Evolutionary conservation across 371 early-diverging fungal genomes (phyloP).

Genomic region (Lichtheimia corymbifera): DNA sequence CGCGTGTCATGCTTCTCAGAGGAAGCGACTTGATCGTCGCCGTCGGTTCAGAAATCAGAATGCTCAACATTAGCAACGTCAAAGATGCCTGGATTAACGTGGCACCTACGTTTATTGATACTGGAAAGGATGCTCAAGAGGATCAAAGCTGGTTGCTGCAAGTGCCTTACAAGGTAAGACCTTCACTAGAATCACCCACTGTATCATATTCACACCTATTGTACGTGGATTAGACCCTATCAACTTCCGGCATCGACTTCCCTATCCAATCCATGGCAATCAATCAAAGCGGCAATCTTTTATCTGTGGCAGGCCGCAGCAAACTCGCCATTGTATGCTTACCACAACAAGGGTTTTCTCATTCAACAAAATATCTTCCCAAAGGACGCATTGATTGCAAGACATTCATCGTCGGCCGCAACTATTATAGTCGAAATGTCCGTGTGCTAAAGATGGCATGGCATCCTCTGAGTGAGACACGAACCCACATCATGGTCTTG

Average conservation of each 20-base stretch:
- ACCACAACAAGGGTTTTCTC: conserved; percentile 28
- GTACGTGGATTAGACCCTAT: conserved; percentile 23
- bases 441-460: conserved; percentile 33
- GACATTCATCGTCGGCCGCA: conserved; percentile 16
- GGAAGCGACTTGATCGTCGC: conserved; percentile 45
- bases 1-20: conserved; percentile 32
- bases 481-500: conserved; percentile 40
- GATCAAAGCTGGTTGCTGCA: conserved; percentile 30
- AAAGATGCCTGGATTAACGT: conserved; percentile 43
- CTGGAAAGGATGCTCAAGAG: background rate
- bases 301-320: conserved; percentile 33
- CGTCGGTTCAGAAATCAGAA: conserved; percentile 33
- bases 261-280: conserved; percentile 26
- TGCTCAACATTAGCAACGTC: conserved; percentile 32
- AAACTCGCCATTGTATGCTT: conserved; percentile 32
- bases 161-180: conserved; percentile 40
- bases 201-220: background rate
- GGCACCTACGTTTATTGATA: conserved; percentile 18
- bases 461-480: conserved; percentile 51
- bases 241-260: conserved; percentile 42
- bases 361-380: background rate
- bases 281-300: conserved; percentile 33
- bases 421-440: background rate
- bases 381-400: conserved; percentile 9
- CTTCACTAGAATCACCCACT: background rate